Conservation (phyloP, 2,329 filamentous ascomycete genomes). For the Ophiostoma himal-ulmi region DNA sequence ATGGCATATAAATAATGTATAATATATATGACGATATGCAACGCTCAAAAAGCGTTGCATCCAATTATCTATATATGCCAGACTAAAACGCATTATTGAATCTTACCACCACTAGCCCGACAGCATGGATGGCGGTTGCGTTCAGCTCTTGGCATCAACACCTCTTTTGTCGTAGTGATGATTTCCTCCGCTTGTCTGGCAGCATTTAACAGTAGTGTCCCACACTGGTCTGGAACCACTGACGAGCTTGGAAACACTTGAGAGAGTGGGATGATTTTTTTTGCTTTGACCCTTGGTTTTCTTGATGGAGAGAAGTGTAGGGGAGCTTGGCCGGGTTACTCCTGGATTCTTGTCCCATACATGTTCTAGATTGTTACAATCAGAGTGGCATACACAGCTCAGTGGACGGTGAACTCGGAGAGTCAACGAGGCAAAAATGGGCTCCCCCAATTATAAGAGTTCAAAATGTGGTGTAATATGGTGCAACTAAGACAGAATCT, state of each 20-base stretch:
- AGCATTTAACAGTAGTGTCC: neutral
- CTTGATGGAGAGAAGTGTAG: no score
- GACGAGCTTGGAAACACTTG: neutral
- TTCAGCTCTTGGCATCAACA: neutral
- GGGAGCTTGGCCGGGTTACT: no score
- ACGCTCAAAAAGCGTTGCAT: neutral
- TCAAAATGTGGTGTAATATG: neutral
- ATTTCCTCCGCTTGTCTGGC: neutral
- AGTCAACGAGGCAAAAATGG: no score
- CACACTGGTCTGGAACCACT: neutral
- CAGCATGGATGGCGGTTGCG: neutral
- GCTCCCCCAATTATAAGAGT: no score
- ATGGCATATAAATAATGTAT: no score
- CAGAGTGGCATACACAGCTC: no score
- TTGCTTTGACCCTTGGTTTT: neutral
- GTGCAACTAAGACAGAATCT: neutral
- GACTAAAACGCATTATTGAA: constrained; percentile 4
- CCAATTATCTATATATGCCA: neutral
- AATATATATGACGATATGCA: neutral
- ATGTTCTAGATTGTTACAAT: no score
- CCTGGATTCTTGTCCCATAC: no score
- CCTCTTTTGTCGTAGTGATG: neutral
- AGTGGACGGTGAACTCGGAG: no score
- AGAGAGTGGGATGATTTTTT: neutral
- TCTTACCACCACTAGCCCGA: neutral